Conservation (phyloP, 2,329 filamentous ascomycete species). For the Fusarium keratoplasticum region DNA sequence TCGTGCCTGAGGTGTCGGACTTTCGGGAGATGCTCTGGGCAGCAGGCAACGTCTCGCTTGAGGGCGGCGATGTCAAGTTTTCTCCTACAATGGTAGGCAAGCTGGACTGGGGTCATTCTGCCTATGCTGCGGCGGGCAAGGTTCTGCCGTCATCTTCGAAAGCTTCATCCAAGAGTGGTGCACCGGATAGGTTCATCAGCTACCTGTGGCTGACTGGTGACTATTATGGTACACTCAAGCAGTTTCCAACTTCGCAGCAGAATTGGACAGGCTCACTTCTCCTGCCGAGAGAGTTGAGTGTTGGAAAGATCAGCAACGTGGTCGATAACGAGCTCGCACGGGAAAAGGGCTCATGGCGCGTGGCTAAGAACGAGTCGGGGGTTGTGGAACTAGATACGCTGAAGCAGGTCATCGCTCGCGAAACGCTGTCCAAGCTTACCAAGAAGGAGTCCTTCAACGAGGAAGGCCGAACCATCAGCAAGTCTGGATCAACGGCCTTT, state of each 20-base stretch:
- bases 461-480: constrained; percentile 35
- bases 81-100: constrained; percentile 55
- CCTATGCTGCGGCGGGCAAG: constrained; percentile 58
- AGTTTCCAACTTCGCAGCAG: constrained; percentile 54
- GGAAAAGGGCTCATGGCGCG: constrained; percentile 54
- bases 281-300: constrained; percentile 55
- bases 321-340: constrained; percentile 53
- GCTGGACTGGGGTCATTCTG: constrained; percentile 54
- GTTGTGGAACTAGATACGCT: constrained; percentile 52
- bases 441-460: constrained; percentile 40
- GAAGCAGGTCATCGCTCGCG: constrained; percentile 53
- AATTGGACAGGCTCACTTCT: constrained; percentile 58
- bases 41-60: constrained; percentile 49
- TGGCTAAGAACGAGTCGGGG: constrained; percentile 46
- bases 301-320: constrained; percentile 54
- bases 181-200: constrained; percentile 55
- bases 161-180: constrained; percentile 51
- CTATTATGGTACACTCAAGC: constrained; percentile 51
- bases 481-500: constrained; percentile 26
- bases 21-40: constrained; percentile 57
- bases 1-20: constrained; percentile 53
- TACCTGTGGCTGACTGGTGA: constrained; percentile 59
- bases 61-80: constrained; percentile 49
- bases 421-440: constrained; percentile 49
- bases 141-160: constrained; percentile 51